Percentiles rank a stretch among this genome's conserved stretches.
Evolutionary conservation across 1,284 basidiomycete species (phyloP).

Genomic region (Boletellus deceptivus): DNA sequence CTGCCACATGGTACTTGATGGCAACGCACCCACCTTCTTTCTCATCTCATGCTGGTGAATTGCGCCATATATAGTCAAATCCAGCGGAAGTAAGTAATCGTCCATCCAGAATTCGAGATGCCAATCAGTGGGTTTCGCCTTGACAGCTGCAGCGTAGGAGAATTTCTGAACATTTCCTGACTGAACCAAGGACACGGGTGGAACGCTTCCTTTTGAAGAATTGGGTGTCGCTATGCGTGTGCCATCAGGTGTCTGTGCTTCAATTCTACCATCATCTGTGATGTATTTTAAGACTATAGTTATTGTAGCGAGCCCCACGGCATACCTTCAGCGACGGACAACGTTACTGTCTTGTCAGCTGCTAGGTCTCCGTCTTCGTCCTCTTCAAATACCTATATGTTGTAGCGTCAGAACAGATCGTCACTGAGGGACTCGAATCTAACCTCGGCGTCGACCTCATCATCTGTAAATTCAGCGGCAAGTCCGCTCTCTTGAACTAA

Average conservation of each 20-base stretch:
- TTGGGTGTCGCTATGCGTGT: conserved; percentile 90
- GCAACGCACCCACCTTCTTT: conserved; percentile 59
- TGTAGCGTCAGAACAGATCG: conserved; percentile 5
- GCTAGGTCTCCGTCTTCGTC: conserved; percentile 67
- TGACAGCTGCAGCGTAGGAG: conserved; percentile 94
- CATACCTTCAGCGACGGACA: conserved; percentile 79
- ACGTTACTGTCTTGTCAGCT: conserved; percentile 81
- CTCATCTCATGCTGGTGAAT: conserved; percentile 86
- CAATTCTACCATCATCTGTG: conserved; percentile 84
- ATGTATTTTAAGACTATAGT: conserved; percentile 7
- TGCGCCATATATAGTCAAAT: conserved; percentile 94
- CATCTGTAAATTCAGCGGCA: conserved; percentile 71
- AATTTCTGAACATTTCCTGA: conserved; percentile 49
- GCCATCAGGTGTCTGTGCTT: conserved; percentile 95
- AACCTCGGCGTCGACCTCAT: conserved; percentile 77
- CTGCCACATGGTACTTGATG: conserved; percentile 81
- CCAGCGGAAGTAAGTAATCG: conserved; percentile 76
- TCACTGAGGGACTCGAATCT: not conserved
- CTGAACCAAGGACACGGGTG: conserved; percentile 36
- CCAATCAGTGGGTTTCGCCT: conserved; percentile 91
- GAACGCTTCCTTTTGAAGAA: conserved; percentile 41
- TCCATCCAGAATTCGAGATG: conserved; percentile 95
- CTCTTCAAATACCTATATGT: conserved; percentile 63
- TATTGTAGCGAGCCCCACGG: conserved; percentile 1
- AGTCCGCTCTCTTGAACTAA: conserved; percentile 63